Percentiles rank a stretch among this genome's conserved stretches.
phyloP scores from a whole-genome alignment of 2,329 filamentous ascomycete genomes.

The Botrytis galanthina region DNA sequence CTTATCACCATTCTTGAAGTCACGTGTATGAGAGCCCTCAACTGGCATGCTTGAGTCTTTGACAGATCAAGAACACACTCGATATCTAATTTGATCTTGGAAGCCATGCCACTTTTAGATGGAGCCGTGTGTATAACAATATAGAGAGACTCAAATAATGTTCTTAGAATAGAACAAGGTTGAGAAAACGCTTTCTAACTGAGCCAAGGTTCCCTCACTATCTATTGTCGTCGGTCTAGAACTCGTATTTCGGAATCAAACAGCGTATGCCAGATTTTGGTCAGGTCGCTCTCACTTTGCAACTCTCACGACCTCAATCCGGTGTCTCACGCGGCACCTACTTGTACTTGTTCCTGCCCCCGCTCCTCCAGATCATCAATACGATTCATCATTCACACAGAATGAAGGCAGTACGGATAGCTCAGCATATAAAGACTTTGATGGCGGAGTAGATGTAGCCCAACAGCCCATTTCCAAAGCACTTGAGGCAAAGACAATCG shows the following conservation, averaged over 20 bases:
- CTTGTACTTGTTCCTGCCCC: slow-evolving; percentile 41
- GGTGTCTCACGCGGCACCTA: slow-evolving; percentile 57
- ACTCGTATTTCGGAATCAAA: slow-evolving; percentile 65
- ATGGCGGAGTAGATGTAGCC: slow-evolving; percentile 2
- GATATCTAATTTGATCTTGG: background rate
- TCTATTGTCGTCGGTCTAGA: slow-evolving; percentile 66
- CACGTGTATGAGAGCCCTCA: background rate
- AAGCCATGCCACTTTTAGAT: background rate
- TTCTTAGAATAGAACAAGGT: background rate
- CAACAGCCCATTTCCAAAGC: slow-evolving; percentile 24
- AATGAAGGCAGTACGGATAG: slow-evolving; percentile 16
- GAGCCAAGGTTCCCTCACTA: slow-evolving; percentile 53
- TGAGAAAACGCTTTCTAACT: background rate
- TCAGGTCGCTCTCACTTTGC: slow-evolving; percentile 56
- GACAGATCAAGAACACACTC: background rate
- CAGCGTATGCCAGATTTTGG: slow-evolving; percentile 47
- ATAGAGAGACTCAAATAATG: background rate
- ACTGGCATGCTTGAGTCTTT: background rate
- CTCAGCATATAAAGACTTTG: slow-evolving; percentile 20
- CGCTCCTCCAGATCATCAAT: slow-evolving; percentile 29
- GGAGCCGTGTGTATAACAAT: background rate
- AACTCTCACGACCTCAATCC: slow-evolving; percentile 54
- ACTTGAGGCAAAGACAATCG: slow-evolving; percentile 50
- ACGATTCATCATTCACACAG: slow-evolving; percentile 27
- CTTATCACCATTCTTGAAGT: background rate